phyloP scores from a whole-genome alignment of 1,139 yeast genomes.

The Hanseniaspora sp. region DNA sequence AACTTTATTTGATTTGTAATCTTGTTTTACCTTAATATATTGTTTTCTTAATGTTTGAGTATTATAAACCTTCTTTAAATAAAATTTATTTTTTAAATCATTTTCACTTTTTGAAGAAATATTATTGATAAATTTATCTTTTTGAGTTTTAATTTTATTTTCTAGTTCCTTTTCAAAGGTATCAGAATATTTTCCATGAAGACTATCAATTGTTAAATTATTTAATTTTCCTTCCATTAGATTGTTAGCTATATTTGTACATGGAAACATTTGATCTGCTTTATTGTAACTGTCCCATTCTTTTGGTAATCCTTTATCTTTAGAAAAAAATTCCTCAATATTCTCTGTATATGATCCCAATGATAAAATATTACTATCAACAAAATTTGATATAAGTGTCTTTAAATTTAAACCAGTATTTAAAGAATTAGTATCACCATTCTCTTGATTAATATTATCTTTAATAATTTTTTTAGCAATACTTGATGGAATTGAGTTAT shows the following conservation, averaged over 20 bases:
- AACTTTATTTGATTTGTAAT: not conserved
- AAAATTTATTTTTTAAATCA: not conserved
- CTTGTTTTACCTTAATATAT: not conserved
- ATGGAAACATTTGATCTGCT: not conserved
- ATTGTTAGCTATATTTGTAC: not conserved
- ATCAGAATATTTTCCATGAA: not conserved
- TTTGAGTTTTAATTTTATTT: not conserved
- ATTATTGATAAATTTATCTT: not conserved
- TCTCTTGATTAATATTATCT: too few species aligned
- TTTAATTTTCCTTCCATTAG: not conserved
- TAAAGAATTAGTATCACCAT: not conserved
- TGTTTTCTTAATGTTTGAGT: not conserved
- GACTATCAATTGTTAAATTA: not conserved
- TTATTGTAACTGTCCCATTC: not conserved
- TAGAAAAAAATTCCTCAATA: not conserved
- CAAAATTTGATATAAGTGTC: not conserved
- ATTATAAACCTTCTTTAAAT: constrained; percentile 24
- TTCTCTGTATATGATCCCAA: not conserved
- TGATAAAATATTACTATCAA: not conserved
- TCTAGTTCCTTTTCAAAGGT: not conserved
- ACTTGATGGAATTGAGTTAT: too few species aligned
- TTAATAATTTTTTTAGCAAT: not conserved
- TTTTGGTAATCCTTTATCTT: not conserved
- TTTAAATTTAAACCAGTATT: not conserved
- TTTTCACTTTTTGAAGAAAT: too few species aligned